phyloP scores from a whole-genome alignment of 371 early-diverging fungal genomes.

The Zopfochytrium polystomum region DNA sequence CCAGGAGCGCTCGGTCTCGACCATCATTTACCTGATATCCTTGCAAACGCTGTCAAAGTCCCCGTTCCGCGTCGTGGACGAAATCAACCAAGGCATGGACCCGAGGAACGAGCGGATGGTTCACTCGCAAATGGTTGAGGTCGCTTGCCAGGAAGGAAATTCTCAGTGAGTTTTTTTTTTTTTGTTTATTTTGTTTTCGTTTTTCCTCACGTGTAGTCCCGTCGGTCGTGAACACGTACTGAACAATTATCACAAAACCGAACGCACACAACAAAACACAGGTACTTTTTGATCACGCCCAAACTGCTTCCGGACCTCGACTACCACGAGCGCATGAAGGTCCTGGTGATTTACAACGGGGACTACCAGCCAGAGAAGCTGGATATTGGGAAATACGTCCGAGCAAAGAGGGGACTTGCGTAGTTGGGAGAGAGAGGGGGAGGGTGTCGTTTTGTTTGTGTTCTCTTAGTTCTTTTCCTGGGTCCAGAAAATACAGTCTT shows the following conservation, averaged over 20 bases:
- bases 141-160: conserved; percentile 49
- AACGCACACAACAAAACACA: no score
- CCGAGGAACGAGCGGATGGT: conserved; percentile 95
- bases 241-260: conserved; percentile 4
- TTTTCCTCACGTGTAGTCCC: not conserved
- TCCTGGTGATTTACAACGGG: conserved; percentile 92
- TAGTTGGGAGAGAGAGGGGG: no score
- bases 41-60: conserved; percentile 83
- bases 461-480: no score
- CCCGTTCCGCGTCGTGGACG: conserved; percentile 99
- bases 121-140: conserved; percentile 85
- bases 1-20: conserved; percentile 88
- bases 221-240: conserved; percentile 5
- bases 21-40: conserved; percentile 95
- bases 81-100: conserved; percentile 99
- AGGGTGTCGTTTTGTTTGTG: no score
- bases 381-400: conserved; percentile 16
- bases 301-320: conserved; percentile 95
- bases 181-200: conserved; percentile 1
- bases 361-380: conserved; percentile 71
- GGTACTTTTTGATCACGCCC: conserved; percentile 98
- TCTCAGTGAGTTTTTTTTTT: conserved; percentile 59
- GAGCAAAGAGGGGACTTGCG: conserved; percentile 15
- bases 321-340: conserved; percentile 89
- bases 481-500: no score